Conservation (phyloP, 805 yeast species). For the Metschnikowia henanensis region DNA sequence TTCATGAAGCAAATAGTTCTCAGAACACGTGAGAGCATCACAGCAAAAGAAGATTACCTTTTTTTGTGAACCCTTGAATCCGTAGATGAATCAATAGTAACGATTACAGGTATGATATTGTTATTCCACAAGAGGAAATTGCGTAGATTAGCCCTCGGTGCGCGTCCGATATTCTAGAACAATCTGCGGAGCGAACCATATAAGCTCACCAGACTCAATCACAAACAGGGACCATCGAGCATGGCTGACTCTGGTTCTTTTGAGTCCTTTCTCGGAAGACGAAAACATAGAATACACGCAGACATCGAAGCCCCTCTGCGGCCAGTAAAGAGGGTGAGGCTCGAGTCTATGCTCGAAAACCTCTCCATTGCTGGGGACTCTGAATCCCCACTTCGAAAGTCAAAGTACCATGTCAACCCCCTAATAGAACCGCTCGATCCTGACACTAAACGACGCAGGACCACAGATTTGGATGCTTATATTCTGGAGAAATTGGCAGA, state of each 20-base stretch:
- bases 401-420: slow-evolving; percentile 13
- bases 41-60: too few species aligned
- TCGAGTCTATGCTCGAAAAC: slow-evolving; percentile 29
- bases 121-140: not conserved
- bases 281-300: slow-evolving; percentile 8
- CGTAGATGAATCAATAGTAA: too few species aligned
- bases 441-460: slow-evolving; percentile 1
- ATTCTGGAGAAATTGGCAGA: slow-evolving; percentile 25
- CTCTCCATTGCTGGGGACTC: slow-evolving; percentile 22
- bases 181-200: slow-evolving; percentile 6
- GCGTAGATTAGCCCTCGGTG: slow-evolving; percentile 6
- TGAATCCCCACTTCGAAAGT: slow-evolving; percentile 1
- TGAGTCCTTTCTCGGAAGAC: not conserved
- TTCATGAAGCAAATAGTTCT: too few species aligned
- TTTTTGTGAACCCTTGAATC: too few species aligned
- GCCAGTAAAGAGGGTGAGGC: slow-evolving; percentile 27
- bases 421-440: slow-evolving; percentile 9
- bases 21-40: too few species aligned
- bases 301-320: slow-evolving; percentile 1
- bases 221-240: not conserved
- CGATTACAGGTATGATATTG: too few species aligned
- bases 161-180: slow-evolving; percentile 10
- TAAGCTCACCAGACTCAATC: not conserved
- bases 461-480: slow-evolving; percentile 18
- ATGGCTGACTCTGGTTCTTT: not conserved